Percentiles rank a stretch among this genome's conserved stretches.
Evolutionary conservation across 2,329 filamentous ascomycete species (phyloP).

Genomic region (Chaetomiaceae sp.): DNA sequence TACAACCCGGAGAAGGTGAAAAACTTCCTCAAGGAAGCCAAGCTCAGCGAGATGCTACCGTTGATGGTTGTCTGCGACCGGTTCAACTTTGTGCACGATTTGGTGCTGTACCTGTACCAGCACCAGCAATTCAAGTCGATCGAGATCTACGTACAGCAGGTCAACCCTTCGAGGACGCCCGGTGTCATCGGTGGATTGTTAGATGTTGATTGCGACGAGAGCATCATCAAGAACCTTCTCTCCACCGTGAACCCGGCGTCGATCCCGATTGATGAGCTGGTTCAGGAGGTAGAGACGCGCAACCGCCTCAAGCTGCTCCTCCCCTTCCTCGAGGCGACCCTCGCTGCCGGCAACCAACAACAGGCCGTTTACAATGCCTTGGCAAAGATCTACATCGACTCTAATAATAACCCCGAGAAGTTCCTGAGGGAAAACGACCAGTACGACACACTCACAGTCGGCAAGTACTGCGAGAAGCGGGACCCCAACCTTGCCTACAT

Average conservation of each 20-base stretch:
- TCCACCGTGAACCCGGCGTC: constrained; percentile 76
- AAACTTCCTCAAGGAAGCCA: constrained; percentile 98
- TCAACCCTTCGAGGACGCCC: constrained; percentile 87
- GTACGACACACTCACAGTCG: constrained; percentile 87
- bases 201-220: constrained; percentile 95
- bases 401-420: constrained; percentile 95
- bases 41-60: constrained; percentile 84
- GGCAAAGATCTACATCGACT: constrained; percentile 99
- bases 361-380: constrained; percentile 96
- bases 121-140: constrained; percentile 99
- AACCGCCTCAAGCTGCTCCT: constrained; percentile 93
- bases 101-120: constrained; percentile 96
- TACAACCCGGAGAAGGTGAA: constrained; percentile 95
- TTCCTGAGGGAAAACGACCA: constrained; percentile 97
- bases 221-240: constrained; percentile 89
- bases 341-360: constrained; percentile 88
- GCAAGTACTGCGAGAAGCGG: constrained; percentile 98
- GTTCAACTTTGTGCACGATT: constrained; percentile 97
- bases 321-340: constrained; percentile 90
- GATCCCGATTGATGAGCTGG: constrained; percentile 91
- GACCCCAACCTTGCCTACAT: constrained; percentile 95
- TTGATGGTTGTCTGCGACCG: constrained; percentile 98
- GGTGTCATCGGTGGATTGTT: constrained; percentile 89
- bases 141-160: constrained; percentile 94
- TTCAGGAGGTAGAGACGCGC: constrained; percentile 88